These are phyloP conservation scores for Moelleriella libera DNA, from an alignment of 2,329 filamentous ascomycete genomes.

Conservation along the genomic window DNA sequence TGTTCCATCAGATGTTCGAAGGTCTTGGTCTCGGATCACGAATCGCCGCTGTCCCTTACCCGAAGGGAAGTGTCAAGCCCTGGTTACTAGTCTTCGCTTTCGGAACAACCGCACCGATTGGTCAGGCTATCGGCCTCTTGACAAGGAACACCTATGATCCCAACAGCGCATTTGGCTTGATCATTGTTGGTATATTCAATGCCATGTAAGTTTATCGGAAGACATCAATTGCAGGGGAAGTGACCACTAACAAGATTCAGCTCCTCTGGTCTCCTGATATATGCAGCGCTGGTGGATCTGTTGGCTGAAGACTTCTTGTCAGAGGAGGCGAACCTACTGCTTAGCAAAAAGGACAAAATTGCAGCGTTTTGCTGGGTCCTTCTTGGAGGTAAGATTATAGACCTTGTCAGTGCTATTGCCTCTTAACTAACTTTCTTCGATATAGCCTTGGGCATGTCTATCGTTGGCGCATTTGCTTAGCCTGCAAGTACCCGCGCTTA, in stretches of 20 bases:
- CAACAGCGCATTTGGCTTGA: conserved; percentile 46
- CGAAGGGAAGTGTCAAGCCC: conserved; percentile 38
- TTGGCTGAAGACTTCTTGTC: conserved; percentile 53
- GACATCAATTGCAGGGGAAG: neutral
- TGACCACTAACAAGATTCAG: conserved; percentile 13
- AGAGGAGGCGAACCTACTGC: conserved; percentile 32
- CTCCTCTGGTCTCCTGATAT: conserved; percentile 46
- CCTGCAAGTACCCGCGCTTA: neutral
- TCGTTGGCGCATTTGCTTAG: conserved; percentile 18
- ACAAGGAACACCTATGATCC: conserved; percentile 46
- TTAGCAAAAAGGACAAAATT: conserved; percentile 39
- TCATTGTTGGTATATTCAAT: conserved; percentile 52
- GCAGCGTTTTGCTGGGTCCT: conserved; percentile 36
- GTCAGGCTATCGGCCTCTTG: conserved; percentile 47
- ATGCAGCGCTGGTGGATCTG: conserved; percentile 48
- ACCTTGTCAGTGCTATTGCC: no score
- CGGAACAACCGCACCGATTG: conserved; percentile 48
- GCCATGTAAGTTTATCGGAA: conserved; percentile 33
- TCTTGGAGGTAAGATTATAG: conserved; percentile 27
- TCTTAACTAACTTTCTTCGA: neutral
- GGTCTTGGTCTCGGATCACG: conserved; percentile 57
- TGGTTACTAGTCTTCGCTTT: conserved; percentile 50
- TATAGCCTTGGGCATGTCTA: conserved; percentile 16
- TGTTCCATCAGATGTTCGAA: conserved; percentile 58
- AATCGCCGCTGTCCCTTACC: conserved; percentile 52